These are phyloP conservation scores for Fusarium verticillioides DNA, from an alignment of 2,329 filamentous ascomycete genomes.

Conservation along the genomic window DNA sequence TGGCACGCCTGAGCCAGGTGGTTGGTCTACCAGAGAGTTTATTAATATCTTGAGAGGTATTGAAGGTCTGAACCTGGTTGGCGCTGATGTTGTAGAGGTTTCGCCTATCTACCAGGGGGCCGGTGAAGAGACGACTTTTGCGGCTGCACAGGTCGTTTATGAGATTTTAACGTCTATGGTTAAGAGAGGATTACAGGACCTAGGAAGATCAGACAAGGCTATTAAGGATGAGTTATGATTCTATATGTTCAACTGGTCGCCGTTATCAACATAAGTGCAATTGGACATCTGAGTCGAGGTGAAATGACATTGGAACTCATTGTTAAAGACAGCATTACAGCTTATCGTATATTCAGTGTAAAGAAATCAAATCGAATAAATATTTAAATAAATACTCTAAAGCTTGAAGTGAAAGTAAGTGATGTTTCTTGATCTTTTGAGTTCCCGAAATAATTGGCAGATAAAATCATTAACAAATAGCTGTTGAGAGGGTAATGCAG, in stretches of 20 bases:
- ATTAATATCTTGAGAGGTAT: constrained; percentile 85
- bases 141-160: constrained; percentile 84
- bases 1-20: constrained; percentile 89
- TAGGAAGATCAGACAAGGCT: constrained; percentile 48
- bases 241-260: fast-evolving
- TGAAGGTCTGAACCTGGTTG: constrained; percentile 85
- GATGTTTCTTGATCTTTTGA: too few relatives aligned
- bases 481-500: fast-evolving
- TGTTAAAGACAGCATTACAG: fast-evolving
- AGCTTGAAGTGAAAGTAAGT: too few relatives aligned
- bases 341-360: too few relatives aligned
- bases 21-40: constrained; percentile 90
- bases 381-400: too few relatives aligned
- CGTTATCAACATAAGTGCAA: too few relatives aligned
- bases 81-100: constrained; percentile 88
- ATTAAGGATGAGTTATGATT: constrained; percentile 52
- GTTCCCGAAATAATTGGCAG: too few relatives aligned
- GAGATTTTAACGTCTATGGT: constrained; percentile 83
- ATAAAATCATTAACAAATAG: too few relatives aligned
- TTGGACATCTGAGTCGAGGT: too few relatives aligned
- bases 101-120: constrained; percentile 83
- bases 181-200: constrained; percentile 59
- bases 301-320: too few relatives aligned
- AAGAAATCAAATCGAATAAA: fast-evolving
- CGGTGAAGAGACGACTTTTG: constrained; percentile 83